These are phyloP conservation scores for Tolypocladium tropicale DNA, from an alignment of 2,329 filamentous ascomycete genomes.

Conservation along the genomic window DNA sequence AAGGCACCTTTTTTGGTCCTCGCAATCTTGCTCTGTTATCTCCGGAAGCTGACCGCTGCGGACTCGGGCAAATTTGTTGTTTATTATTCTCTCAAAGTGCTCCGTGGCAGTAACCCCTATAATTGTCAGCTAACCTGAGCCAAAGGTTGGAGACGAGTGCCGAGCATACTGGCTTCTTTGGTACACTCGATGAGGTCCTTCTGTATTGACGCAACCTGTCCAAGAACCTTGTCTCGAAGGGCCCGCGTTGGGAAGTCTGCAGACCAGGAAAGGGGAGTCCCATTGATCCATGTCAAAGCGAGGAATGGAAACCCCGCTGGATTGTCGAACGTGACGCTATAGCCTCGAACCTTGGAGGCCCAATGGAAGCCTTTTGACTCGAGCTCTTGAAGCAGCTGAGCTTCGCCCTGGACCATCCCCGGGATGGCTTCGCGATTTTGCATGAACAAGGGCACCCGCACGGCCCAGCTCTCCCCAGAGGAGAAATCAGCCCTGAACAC, in stretches of 20 bases:
- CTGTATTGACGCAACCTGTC: background rate
- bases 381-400: background rate
- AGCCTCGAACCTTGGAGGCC: background rate
- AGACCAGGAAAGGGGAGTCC: background rate
- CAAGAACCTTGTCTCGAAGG: background rate
- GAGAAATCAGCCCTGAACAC: background rate
- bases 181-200: background rate
- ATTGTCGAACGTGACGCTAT: background rate
- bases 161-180: background rate
- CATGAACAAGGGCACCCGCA: background rate
- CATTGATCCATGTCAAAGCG: background rate
- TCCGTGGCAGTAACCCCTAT: background rate
- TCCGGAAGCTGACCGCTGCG: background rate
- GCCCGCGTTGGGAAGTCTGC: background rate
- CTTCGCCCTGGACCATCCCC: background rate
- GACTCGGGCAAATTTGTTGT: background rate
- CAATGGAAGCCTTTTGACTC: background rate
- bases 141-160: background rate
- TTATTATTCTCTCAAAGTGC: background rate
- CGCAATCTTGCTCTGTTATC: background rate
- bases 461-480: background rate
- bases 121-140: background rate
- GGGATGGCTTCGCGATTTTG: background rate
- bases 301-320: background rate
- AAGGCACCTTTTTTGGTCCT: background rate